A percentile compares a stretch with the other conserved stretches of the same genome.
These are phyloP conservation scores for Alternaria burnsii DNA, from an alignment of 2,329 filamentous ascomycete genomes.

Conservation along the genomic window DNA sequence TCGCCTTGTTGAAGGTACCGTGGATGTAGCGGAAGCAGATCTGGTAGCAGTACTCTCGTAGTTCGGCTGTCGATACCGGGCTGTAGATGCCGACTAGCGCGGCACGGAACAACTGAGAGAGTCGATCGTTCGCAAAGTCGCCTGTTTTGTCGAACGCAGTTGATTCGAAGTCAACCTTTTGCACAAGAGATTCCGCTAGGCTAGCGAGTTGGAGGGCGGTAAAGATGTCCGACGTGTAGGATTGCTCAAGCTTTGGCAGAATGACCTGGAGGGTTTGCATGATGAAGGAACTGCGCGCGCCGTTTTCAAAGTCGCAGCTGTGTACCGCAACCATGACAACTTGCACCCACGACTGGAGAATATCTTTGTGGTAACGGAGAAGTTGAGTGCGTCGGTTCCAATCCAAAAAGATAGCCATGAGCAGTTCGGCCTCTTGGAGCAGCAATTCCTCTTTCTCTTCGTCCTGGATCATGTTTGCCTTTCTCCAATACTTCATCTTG, in stretches of 20 bases:
- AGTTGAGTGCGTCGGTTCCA: slow-evolving; percentile 71
- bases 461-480: slow-evolving; percentile 48
- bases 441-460: slow-evolving; percentile 45
- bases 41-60: slow-evolving; percentile 88
- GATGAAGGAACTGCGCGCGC: slow-evolving; percentile 77
- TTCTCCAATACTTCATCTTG: slow-evolving; percentile 69
- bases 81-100: slow-evolving; percentile 81
- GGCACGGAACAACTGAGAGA: slow-evolving; percentile 90
- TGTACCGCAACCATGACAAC: slow-evolving; percentile 84
- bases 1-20: slow-evolving; percentile 65
- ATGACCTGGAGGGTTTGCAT: slow-evolving; percentile 87
- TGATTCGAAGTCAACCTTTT: slow-evolving; percentile 70
- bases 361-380: slow-evolving; percentile 64
- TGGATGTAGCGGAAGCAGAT: slow-evolving; percentile 88
- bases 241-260: slow-evolving; percentile 83
- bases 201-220: slow-evolving; percentile 80
- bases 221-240: slow-evolving; percentile 71
- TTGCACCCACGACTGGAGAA: slow-evolving; percentile 84
- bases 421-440: slow-evolving; percentile 60
- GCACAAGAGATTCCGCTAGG: slow-evolving; percentile 76
- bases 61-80: slow-evolving; percentile 71
- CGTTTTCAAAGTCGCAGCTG: slow-evolving; percentile 78
- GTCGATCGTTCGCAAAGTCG: slow-evolving; percentile 84
- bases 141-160: slow-evolving; percentile 59
- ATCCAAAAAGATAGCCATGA: slow-evolving; percentile 69